Evolutionary conservation across 139 green algal species (phyloP).

Genomic region (Desmodesmus armatus): DNA sequence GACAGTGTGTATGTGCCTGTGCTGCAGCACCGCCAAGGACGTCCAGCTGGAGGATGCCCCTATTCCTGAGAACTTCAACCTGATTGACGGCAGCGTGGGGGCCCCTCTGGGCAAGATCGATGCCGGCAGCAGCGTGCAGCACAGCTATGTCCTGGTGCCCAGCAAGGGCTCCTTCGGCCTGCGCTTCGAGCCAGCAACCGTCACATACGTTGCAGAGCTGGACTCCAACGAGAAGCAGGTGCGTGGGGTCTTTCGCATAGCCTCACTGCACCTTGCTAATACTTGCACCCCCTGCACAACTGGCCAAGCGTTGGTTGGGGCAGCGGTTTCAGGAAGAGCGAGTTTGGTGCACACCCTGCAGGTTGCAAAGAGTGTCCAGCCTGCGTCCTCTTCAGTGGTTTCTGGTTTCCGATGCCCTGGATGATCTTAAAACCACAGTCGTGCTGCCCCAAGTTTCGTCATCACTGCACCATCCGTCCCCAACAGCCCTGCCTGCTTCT

Average conservation of each 20-base stretch:
- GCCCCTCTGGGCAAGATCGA: slow-evolving; percentile 44
- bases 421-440: too few species aligned
- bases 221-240: slow-evolving; percentile 54
- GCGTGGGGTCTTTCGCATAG: too few species aligned
- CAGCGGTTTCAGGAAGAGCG: too few species aligned
- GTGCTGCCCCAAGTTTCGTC: too few species aligned
- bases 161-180: slow-evolving; percentile 36
- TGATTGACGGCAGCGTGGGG: slow-evolving; percentile 44
- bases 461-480: too few species aligned
- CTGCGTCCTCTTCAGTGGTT: too few species aligned
- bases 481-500: not conserved
- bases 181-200: slow-evolving; percentile 32
- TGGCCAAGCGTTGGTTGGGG: too few species aligned
- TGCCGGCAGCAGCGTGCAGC: slow-evolving; percentile 46
- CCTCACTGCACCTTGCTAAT: too few species aligned
- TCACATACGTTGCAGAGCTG: slow-evolving; percentile 51
- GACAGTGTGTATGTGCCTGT: not conserved
- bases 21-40: slow-evolving; percentile 46
- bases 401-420: too few species aligned
- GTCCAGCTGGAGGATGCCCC: slow-evolving; percentile 45
- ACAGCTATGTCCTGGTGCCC: slow-evolving; percentile 52
- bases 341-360: too few species aligned
- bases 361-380: too few species aligned
- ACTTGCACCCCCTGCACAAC: too few species aligned
- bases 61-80: slow-evolving; percentile 34